These are phyloP conservation scores for Fragilaria radians DNA, from an alignment of 108 stramenopile species.

Conservation along the genomic window DNA sequence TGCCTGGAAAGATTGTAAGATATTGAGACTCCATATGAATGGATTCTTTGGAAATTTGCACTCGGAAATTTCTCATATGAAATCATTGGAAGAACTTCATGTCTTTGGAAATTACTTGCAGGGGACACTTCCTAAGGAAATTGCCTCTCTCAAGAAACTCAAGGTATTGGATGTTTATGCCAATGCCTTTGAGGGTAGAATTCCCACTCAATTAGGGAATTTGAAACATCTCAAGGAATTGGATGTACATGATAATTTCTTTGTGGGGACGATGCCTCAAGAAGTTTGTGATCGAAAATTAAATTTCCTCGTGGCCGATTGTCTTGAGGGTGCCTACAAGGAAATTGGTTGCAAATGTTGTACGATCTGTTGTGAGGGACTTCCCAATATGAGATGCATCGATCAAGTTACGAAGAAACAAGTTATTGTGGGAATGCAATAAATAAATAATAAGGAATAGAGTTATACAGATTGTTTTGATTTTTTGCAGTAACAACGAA, in stretches of 20 bases:
- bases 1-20: conserved; percentile 28
- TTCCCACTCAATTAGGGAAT: conserved; percentile 34
- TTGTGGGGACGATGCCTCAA: conserved; percentile 46
- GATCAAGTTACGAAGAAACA: conserved; percentile 31
- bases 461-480: too few species aligned
- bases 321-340: conserved; percentile 30
- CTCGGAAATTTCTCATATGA: conserved; percentile 37
- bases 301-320: conserved; percentile 38
- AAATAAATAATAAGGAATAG: too few species aligned
- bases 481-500: too few species aligned
- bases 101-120: conserved; percentile 54
- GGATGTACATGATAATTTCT: conserved; percentile 51
- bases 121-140: conserved; percentile 43
- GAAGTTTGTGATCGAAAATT: conserved; percentile 43
- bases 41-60: conserved; percentile 50
- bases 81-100: conserved; percentile 27
- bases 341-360: conserved; percentile 61
- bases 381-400: conserved; percentile 39
- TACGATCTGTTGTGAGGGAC: conserved; percentile 50
- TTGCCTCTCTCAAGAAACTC: conserved; percentile 31
- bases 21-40: conserved; percentile 55
- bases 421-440: conserved; percentile 10
- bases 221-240: conserved; percentile 30
- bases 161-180: conserved; percentile 51
- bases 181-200: conserved; percentile 38